phyloP scores from a whole-genome alignment of 768 basidiomycete genomes.

The Suillus discolor region DNA sequence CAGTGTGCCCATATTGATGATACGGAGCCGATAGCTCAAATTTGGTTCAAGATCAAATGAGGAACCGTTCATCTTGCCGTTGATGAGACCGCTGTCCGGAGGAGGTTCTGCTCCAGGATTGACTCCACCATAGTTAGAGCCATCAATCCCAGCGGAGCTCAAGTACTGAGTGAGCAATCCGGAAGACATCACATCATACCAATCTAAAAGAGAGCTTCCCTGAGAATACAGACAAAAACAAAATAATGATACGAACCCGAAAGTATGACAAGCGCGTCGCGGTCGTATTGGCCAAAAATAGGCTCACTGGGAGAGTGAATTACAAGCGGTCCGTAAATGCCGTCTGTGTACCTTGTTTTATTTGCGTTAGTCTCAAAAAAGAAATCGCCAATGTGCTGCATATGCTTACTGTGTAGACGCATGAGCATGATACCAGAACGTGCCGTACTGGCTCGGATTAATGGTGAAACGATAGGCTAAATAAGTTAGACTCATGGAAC shows the following conservation, averaged over 20 bases:
- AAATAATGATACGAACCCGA: constrained; percentile 29
- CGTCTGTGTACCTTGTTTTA: constrained; percentile 43
- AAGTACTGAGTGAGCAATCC: constrained; percentile 35
- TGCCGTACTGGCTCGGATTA: constrained; percentile 43
- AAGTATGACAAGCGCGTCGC: constrained; percentile 40
- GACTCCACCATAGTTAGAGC: constrained; percentile 30
- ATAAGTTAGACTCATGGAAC: constrained; percentile 2
- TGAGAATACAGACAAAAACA: not conserved
- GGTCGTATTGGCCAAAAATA: constrained; percentile 38
- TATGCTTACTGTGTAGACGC: constrained; percentile 29
- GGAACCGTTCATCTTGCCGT: constrained; percentile 29
- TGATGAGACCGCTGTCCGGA: constrained; percentile 40
- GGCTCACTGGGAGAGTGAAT: constrained; percentile 43
- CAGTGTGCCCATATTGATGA: constrained; percentile 51
- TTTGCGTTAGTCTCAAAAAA: constrained; percentile 18
- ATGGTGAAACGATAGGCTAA: constrained; percentile 43
- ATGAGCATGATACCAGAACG: constrained; percentile 52
- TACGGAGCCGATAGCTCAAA: constrained; percentile 46
- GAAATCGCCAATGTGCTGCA: constrained; percentile 16
- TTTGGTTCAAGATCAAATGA: constrained; percentile 37
- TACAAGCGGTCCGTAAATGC: constrained; percentile 49
- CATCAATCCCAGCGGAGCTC: constrained; percentile 26
- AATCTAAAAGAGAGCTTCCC: constrained; percentile 22
- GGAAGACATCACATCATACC: constrained; percentile 35
- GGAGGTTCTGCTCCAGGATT: constrained; percentile 39